Evolutionary conservation across 768 basidiomycete genomes (phyloP).

Genomic region (Tylopilus intermedius): DNA sequence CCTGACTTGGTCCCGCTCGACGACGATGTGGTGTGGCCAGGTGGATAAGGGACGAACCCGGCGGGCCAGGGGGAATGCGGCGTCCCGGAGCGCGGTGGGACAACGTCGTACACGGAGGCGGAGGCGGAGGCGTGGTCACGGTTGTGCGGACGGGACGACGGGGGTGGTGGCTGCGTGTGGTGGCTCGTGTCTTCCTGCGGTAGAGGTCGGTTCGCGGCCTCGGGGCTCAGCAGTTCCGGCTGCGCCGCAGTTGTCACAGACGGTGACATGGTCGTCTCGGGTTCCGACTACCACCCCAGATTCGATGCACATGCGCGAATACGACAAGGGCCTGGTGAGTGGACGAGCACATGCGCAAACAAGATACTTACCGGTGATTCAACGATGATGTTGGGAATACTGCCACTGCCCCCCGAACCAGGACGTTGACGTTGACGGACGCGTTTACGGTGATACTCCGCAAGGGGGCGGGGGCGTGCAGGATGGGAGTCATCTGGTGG

Average conservation of each 20-base stretch:
- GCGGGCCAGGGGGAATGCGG: conserved; percentile 12
- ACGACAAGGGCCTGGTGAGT: too few species aligned
- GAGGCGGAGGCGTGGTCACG: background rate
- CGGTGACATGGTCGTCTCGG: conserved; percentile 34
- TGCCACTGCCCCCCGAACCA: conserved; percentile 29
- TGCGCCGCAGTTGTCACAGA: conserved; percentile 28
- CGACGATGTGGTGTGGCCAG: background rate
- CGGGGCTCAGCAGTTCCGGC: conserved; percentile 42
- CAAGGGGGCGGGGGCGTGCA: conserved; percentile 15
- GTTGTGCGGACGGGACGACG: background rate
- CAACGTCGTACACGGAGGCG: background rate
- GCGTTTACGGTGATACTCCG: conserved; percentile 24
- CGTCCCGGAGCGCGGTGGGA: conserved; percentile 9
- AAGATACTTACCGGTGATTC: conserved; percentile 41
- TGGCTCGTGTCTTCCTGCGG: conserved; percentile 13
- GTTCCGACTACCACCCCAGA: conserved; percentile 32
- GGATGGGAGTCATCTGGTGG: conserved; percentile 2
- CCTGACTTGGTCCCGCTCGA: background rate
- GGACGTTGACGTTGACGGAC: conserved; percentile 26
- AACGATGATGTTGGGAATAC: conserved; percentile 40
- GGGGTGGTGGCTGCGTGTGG: background rate
- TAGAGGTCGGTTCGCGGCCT: conserved; percentile 31
- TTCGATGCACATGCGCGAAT: background rate
- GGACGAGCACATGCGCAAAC: too few species aligned
- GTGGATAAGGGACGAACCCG: conserved; percentile 17